Evolutionary conservation across 768 basidiomycete genomes (phyloP), one percentile per base, ranked within the genome.

Genomic region (Amanita pallidorosea): DNA sequence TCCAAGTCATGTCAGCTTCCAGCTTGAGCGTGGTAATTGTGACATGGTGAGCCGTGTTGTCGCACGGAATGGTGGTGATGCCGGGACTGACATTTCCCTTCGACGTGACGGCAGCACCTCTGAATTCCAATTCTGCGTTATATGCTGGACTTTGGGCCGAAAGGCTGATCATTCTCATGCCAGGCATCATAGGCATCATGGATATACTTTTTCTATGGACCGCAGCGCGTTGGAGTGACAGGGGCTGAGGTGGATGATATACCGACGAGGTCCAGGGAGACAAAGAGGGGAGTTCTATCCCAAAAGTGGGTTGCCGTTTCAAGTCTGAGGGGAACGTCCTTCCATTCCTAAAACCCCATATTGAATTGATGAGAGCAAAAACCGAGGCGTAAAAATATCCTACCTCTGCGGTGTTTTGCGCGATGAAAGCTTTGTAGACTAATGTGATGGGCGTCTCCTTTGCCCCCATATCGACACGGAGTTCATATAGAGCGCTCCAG

Each of bases 321-420:
- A 2, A 74, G 60, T 1, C 61, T 66, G 3, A 72, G 52, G 1
- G 69, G 63, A 17, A 70, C 65, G 37, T 71, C 63, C 4, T 58
- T 58, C 71, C 72, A 74, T 7, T 62, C 55, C 70, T 70, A 29
- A 4, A 17, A 42, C 15, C 25, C 6, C 33, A 17, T n/a, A 37
- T 2, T 51, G 31, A 33, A 13, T 7, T 3, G 12, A 33, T 13
- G 5, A 33, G 25, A 34, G 2, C 29, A 29, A 9, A 9, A 29
- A 37, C 29, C 15, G 9, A 22, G 7, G 27, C 18, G 9, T 20
- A 27, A 11, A 15, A 23, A 5, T n/a, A 38, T 22, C 20, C 35
- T 44, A 67, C 72, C 63, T 74, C 72, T 17, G 67, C 70, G 1
- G 71, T 71, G 25, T 48, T 59, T 54, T 74, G 72, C 1, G 57